Conservation (phyloP, 164 flowering plant species). For the Chimonanthus praecox region DNA sequence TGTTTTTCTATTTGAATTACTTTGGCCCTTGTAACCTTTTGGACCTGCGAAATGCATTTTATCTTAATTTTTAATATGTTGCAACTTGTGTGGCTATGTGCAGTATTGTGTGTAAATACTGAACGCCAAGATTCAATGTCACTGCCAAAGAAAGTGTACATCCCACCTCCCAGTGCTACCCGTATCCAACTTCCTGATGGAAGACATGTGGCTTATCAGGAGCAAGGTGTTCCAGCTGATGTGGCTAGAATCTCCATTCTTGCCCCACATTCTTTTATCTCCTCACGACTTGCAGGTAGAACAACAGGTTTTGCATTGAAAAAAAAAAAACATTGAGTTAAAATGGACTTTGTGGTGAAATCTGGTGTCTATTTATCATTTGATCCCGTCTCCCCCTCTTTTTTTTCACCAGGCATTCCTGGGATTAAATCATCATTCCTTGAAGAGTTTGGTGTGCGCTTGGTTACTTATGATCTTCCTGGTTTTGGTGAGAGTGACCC, state of each 20-base stretch:
- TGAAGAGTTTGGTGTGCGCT: constrained; percentile 82
- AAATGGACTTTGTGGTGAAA: not conserved
- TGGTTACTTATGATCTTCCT: constrained; percentile 94
- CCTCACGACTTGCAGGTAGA: constrained; percentile 84
- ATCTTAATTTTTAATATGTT: not conserved
- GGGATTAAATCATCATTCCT: constrained; percentile 62
- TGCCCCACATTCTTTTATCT: constrained; percentile 79
- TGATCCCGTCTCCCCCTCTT: not conserved
- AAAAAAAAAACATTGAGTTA: not conserved
- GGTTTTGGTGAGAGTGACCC: constrained; percentile 99
- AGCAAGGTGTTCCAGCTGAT: constrained; percentile 66
- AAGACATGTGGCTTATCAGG: constrained; percentile 73
- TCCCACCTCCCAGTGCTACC: constrained; percentile 66
- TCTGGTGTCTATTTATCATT: constrained; percentile 1
- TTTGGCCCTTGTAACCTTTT: not conserved
- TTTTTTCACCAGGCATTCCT: constrained; percentile 49
- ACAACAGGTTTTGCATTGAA: constrained; percentile 1
- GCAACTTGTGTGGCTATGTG: constrained; percentile 14
- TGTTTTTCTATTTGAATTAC: not conserved
- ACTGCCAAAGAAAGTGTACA: constrained; percentile 42
- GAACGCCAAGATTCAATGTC: constrained; percentile 22
- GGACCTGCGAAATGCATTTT: not conserved
- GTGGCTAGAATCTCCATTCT: constrained; percentile 68
- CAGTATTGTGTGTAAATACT: constrained; percentile 53
- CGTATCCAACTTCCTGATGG: constrained; percentile 83